Evolutionary conservation across 805 yeast genomes (phyloP).

Genomic region (Monosporozyma unispora): DNA sequence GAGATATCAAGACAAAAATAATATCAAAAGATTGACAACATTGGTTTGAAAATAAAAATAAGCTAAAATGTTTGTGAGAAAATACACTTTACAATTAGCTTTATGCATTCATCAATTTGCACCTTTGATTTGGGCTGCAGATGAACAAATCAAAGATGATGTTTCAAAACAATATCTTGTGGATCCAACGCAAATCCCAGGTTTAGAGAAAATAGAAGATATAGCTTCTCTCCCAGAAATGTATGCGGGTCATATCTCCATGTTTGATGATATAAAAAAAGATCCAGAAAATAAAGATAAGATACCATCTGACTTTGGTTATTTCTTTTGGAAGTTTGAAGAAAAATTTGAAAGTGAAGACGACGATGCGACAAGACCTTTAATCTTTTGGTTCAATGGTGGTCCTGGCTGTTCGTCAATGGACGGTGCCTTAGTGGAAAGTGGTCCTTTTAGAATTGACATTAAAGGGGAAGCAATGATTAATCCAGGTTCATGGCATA

Average conservation of each 20-base stretch:
- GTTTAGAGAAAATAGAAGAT: conserved; percentile 16
- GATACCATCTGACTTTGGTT: conserved; percentile 15
- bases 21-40: no score
- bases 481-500: conserved; percentile 79
- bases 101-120: background rate
- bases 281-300: conserved; percentile 17
- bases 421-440: conserved; percentile 93
- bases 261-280: conserved; percentile 19
- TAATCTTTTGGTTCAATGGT: conserved; percentile 88
- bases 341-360: conserved; percentile 7
- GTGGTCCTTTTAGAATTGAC: conserved; percentile 75
- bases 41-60: background rate
- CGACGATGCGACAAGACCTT: conserved; percentile 29
- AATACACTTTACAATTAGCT: background rate
- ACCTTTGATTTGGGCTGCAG: background rate
- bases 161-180: conserved; percentile 10
- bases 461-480: conserved; percentile 36
- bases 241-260: conserved; percentile 59
- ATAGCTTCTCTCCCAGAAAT: conserved; percentile 29
- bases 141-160: background rate
- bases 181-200: conserved; percentile 24
- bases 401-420: conserved; percentile 98
- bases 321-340: conserved; percentile 71
- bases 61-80: background rate
- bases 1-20: no score